These are phyloP conservation scores for Eragrostis curvula DNA, from an alignment of 176 grass and related monocot genomes.

Conservation along the genomic window DNA sequence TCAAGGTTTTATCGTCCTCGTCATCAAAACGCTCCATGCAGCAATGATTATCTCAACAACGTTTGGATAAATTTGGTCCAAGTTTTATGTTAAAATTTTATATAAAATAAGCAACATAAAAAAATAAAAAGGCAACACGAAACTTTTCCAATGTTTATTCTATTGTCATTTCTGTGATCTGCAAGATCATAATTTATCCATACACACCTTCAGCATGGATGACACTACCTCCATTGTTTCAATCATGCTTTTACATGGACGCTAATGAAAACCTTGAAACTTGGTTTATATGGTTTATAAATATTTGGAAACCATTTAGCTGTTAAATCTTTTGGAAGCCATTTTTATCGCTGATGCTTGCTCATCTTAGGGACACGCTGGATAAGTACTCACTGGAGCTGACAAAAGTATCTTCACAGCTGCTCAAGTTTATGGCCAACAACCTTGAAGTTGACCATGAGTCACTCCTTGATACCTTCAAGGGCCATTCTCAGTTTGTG, in stretches of 20 bases:
- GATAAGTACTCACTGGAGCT: conserved; percentile 38
- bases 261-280: background rate
- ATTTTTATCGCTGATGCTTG: background rate
- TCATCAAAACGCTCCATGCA: no score
- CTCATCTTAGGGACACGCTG: conserved; percentile 24
- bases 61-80: no score
- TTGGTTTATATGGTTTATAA: background rate
- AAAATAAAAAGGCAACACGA: background rate
- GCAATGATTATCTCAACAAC: no score
- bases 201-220: background rate
- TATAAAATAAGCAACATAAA: background rate
- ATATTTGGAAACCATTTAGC: background rate
- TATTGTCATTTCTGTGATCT: background rate
- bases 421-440: conserved; percentile 55
- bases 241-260: background rate
- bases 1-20: no score
- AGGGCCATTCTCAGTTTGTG: conserved; percentile 42
- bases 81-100: background rate
- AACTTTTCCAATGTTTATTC: background rate
- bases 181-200: background rate
- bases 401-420: conserved; percentile 30
- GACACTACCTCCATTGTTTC: background rate
- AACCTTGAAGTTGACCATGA: conserved; percentile 48
- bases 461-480: conserved; percentile 34
- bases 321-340: background rate